Evolutionary conservation across 768 basidiomycete species (phyloP).

Genomic region (Wakefieldia striispora): DNA sequence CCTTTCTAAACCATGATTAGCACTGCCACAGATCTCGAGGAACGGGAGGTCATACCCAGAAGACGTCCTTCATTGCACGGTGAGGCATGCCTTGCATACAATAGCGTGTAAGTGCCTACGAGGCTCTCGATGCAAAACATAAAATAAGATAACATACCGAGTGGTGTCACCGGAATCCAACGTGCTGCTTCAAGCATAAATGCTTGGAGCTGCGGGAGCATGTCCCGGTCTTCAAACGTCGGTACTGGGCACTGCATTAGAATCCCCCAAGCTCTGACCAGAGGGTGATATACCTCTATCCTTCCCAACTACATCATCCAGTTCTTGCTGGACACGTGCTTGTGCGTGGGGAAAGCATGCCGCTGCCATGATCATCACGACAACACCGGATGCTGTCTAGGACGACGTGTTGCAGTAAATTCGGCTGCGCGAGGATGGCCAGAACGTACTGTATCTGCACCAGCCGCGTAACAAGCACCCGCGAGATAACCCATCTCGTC

Average conservation of each 20-base stretch:
- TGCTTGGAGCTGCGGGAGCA: slow-evolving; percentile 32
- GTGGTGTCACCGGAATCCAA: slow-evolving; percentile 31
- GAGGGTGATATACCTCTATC: slow-evolving; percentile 21
- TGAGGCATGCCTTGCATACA: background rate
- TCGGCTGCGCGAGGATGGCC: background rate
- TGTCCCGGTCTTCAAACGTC: background rate
- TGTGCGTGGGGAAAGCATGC: slow-evolving; percentile 50
- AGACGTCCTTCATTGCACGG: slow-evolving; percentile 6
- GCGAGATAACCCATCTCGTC: slow-evolving; percentile 56
- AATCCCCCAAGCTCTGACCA: slow-evolving; percentile 29
- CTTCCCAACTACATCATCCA: slow-evolving; percentile 47
- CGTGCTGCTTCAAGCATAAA: slow-evolving; percentile 35
- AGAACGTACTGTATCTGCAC: slow-evolving; percentile 47
- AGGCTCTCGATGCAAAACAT: background rate
- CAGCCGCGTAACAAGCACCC: slow-evolving; percentile 59
- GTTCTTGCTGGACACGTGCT: slow-evolving; percentile 45
- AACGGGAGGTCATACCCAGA: slow-evolving; percentile 4
- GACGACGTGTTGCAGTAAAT: background rate
- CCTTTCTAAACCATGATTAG: slow-evolving; percentile 1
- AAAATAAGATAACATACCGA: slow-evolving; percentile 21
- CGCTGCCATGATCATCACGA: background rate
- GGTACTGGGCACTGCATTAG: background rate
- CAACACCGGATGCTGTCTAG: slow-evolving; percentile 29
- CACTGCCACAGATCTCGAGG: background rate
- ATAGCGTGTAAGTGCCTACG: too few relatives aligned